These are phyloP conservation scores for Pichia sp. DNA, from an alignment of 1,139 yeast genomes.

Conservation along the genomic window DNA sequence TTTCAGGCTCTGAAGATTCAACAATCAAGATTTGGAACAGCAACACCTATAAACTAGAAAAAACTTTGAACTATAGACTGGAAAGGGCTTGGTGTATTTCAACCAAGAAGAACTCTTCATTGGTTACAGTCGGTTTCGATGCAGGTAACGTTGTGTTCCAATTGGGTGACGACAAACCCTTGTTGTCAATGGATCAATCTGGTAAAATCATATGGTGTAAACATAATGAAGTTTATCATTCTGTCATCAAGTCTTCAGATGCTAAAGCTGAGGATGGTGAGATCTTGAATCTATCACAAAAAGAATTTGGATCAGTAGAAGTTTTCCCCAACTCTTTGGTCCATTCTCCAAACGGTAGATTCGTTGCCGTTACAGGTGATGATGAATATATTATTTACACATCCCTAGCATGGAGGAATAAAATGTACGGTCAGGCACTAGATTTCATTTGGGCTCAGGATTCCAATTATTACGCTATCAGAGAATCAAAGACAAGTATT, in stretches of 20 bases:
- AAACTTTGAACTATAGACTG: slow-evolving; percentile 82
- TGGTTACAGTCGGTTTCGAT: slow-evolving; percentile 90
- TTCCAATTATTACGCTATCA: slow-evolving; percentile 78
- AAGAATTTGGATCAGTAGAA: slow-evolving; percentile 90
- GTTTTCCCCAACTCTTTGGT: slow-evolving; percentile 80
- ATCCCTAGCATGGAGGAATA: slow-evolving; percentile 97
- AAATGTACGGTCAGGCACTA: slow-evolving; percentile 82
- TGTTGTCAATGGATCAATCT: slow-evolving; percentile 85
- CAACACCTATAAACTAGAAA: slow-evolving; percentile 78
- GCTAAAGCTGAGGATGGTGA: slow-evolving; percentile 78
- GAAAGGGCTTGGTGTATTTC: slow-evolving; percentile 98
- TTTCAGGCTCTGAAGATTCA: slow-evolving; percentile 82
- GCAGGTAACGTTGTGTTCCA: slow-evolving; percentile 85
- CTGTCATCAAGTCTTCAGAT: slow-evolving; percentile 68
- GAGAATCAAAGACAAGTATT: slow-evolving; percentile 63
- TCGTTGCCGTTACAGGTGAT: slow-evolving; percentile 95
- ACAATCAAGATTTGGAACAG: slow-evolving; percentile 77
- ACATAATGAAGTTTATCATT: slow-evolving; percentile 83
- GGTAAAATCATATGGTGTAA: slow-evolving; percentile 90
- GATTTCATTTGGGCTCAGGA: slow-evolving; percentile 97
- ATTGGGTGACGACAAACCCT: slow-evolving; percentile 91
- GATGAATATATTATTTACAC: slow-evolving; percentile 96
- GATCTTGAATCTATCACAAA: slow-evolving; percentile 63
- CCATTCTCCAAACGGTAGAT: slow-evolving; percentile 97
- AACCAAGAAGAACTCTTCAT: slow-evolving; percentile 68